Evolutionary conservation across 2,329 filamentous ascomycete species (phyloP).

Genomic region (Pseudogymnoascus sp.): DNA sequence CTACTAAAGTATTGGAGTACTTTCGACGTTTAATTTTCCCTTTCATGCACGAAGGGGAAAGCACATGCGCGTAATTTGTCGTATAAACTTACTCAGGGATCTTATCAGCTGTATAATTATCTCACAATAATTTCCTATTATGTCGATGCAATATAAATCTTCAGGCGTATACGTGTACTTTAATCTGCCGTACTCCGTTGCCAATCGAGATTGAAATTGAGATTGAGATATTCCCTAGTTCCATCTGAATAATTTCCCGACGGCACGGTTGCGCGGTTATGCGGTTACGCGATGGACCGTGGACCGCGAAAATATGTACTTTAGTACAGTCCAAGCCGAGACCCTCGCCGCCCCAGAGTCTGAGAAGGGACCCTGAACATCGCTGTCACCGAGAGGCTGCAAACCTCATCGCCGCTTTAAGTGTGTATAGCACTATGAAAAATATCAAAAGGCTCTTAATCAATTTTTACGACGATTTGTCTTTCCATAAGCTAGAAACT

Average conservation of each 20-base stretch:
- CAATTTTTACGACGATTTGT: background rate
- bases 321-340: background rate
- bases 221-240: constrained; percentile 3
- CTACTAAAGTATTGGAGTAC: background rate
- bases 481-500: background rate
- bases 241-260: constrained; percentile 2
- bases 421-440: background rate
- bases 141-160: background rate
- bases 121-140: background rate
- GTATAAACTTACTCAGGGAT: background rate
- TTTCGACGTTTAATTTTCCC: background rate
- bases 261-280: background rate
- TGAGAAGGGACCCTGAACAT: background rate
- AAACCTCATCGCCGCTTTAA: background rate
- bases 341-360: background rate
- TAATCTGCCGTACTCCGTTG: background rate
- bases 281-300: background rate
- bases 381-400: background rate
- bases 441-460: background rate
- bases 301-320: too few relatives aligned
- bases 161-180: background rate
- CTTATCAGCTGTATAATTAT: background rate
- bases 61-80: background rate
- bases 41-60: background rate
- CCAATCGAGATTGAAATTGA: background rate